These are phyloP conservation scores for Backusella parvicylindrica DNA, from an alignment of 192 early-diverging fungal genomes.

Conservation along the genomic window DNA sequence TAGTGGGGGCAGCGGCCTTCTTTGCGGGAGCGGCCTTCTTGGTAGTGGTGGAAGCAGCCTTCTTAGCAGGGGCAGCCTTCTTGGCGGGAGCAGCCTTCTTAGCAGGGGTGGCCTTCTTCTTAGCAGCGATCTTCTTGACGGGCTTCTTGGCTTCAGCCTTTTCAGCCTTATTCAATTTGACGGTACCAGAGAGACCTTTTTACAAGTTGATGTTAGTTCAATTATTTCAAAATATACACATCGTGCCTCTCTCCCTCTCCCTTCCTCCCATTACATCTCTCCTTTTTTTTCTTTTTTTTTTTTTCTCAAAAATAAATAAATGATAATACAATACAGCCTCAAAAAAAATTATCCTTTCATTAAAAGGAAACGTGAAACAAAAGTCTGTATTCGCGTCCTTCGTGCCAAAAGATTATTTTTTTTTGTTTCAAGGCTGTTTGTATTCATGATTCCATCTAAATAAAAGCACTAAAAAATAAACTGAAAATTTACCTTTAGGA, in stretches of 20 bases:
- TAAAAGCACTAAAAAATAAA: neutral
- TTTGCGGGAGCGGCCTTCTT: slow-evolving; percentile 36
- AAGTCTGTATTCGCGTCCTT: neutral
- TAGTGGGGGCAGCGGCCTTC: slow-evolving; percentile 28
- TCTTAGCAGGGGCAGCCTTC: slow-evolving; percentile 35
- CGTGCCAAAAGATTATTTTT: neutral
- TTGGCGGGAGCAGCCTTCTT: slow-evolving; percentile 40
- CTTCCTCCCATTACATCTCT: neutral
- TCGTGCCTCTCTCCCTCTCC: too few species aligned
- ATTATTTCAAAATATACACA: too few species aligned
- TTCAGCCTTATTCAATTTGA: slow-evolving; percentile 62
- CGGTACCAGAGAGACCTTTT: slow-evolving; percentile 49
- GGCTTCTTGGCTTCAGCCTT: slow-evolving; percentile 41
- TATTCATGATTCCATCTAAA: neutral
- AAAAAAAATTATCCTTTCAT: neutral
- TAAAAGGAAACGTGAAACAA: neutral
- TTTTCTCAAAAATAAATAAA: neutral
- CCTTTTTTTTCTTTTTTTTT: neutral
- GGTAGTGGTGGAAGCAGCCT: slow-evolving; percentile 28
- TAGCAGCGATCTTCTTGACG: slow-evolving; percentile 43
- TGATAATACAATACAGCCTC: too few species aligned
- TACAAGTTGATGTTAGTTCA: neutral
- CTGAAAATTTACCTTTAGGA: slow-evolving; percentile 57
- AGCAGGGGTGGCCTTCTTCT: neutral
- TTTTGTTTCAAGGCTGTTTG: neutral